These are phyloP conservation scores for Fraxinus baroniana DNA, from an alignment of 305 asterid species.

Conservation along the genomic window DNA sequence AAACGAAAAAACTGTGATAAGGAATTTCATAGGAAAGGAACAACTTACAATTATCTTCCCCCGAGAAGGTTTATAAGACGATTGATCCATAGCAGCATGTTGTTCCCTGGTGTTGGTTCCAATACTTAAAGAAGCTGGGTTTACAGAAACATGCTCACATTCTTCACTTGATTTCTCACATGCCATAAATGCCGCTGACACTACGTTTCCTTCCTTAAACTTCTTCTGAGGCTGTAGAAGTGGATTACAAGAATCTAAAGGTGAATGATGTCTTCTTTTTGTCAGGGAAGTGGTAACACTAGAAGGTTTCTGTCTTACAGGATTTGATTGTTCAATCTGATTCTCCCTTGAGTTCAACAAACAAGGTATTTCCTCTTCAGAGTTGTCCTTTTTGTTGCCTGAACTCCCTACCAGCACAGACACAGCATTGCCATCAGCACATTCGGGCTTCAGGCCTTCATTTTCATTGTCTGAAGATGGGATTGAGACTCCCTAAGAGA, in stretches of 20 bases:
- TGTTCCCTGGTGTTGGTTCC: constrained; percentile 26
- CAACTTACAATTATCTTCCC: constrained; percentile 54
- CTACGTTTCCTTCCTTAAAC: constrained; percentile 32
- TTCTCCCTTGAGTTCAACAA: constrained; percentile 27
- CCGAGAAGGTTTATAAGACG: constrained; percentile 34
- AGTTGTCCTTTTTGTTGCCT: constrained; percentile 24
- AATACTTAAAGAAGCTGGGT: constrained; percentile 34
- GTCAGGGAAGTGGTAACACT: constrained; percentile 20
- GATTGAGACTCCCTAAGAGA: constrained; percentile 44
- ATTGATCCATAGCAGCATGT: constrained; percentile 33
- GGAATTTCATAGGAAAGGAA: constrained; percentile 13
- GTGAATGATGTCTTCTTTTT: constrained; percentile 23
- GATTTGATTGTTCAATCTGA: constrained; percentile 28
- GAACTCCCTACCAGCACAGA: constrained; percentile 28
- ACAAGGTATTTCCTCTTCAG: constrained; percentile 24
- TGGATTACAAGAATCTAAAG: constrained; percentile 19
- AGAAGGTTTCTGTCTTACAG: constrained; percentile 28
- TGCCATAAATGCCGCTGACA: constrained; percentile 22
- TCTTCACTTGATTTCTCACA: constrained; percentile 27
- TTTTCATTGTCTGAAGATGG: constrained; percentile 34
- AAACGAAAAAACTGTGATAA: background rate
- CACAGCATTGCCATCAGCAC: constrained; percentile 12
- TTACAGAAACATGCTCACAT: constrained; percentile 17
- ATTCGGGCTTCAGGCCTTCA: constrained; percentile 23
- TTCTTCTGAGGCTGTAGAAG: constrained; percentile 33